phyloP scores from a whole-genome alignment of 176 grass and related monocot species.

The Juncus effusus region DNA sequence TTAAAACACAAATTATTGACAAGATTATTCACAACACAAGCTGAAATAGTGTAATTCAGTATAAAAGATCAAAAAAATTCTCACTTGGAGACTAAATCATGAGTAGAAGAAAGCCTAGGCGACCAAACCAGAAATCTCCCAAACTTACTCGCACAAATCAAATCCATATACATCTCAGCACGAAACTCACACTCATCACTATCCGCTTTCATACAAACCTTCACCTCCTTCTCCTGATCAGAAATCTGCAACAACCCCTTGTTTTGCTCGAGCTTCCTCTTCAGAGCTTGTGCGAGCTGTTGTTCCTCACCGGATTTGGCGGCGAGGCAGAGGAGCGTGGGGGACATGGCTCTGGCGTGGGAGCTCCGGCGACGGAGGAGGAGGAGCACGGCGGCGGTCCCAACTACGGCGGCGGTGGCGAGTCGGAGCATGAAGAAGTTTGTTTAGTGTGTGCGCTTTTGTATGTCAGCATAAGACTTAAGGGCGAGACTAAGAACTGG shows the following conservation, averaged over 20 bases:
- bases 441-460: no score
- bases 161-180: conserved; percentile 47
- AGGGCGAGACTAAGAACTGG: no score
- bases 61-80: conserved; percentile 16
- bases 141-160: conserved; percentile 47
- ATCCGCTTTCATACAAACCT: conserved; percentile 34
- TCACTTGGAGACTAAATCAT: conserved; percentile 68
- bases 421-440: background rate
- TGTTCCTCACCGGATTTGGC: conserved; percentile 55
- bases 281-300: conserved; percentile 35
- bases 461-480: no score
- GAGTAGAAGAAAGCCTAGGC: conserved; percentile 74
- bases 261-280: conserved; percentile 14
- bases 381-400: conserved; percentile 29
- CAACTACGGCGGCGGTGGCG: conserved; percentile 8
- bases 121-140: conserved; percentile 79
- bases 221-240: conserved; percentile 3
- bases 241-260: conserved; percentile 18
- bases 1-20: background rate
- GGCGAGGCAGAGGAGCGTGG: conserved; percentile 42
- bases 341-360: background rate
- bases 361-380: conserved; percentile 25
- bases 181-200: conserved; percentile 30
- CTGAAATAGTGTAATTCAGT: conserved; percentile 2
- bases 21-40: background rate